Conservation (phyloP, 83 land plant genomes). For the Isoetes engelmannii region DNA sequence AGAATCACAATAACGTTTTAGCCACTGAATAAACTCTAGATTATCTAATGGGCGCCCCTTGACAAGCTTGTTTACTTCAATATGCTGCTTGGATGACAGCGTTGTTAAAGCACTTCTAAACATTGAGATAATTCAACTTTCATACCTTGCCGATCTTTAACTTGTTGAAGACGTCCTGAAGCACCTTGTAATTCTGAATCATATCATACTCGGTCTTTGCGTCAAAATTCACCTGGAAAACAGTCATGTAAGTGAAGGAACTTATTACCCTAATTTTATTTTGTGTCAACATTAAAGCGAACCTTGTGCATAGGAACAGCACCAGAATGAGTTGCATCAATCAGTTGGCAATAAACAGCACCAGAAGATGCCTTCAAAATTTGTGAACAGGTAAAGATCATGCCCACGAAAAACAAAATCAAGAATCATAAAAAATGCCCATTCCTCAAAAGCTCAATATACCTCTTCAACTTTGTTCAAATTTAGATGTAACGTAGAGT, state of each 20-base stretch:
- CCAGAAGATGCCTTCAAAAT: conserved; percentile 30
- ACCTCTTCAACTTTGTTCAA: conserved; percentile 16
- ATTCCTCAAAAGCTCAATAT: too few species aligned
- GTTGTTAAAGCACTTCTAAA: too few species aligned
- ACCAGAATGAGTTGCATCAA: conserved; percentile 39
- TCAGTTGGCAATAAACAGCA: conserved; percentile 37
- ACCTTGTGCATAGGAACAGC: conserved; percentile 42
- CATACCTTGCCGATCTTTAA: conserved; percentile 32
- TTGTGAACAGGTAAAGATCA: neutral
- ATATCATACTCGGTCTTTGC: conserved; percentile 39
- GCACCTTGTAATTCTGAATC: conserved; percentile 41
- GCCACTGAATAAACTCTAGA: conserved; percentile 83
- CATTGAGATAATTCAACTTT: neutral
- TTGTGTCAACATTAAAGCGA: neutral
- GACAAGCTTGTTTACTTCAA: conserved; percentile 75
- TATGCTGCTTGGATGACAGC: conserved; percentile 33
- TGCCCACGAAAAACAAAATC: too few species aligned
- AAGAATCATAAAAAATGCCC: too few species aligned
- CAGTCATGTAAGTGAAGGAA: neutral
- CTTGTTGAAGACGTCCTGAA: conserved; percentile 38
- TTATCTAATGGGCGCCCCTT: conserved; percentile 81
- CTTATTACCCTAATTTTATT: neutral
- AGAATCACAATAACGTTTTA: conserved; percentile 78
- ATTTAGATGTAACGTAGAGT: conserved; percentile 8
- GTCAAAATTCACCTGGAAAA: conserved; percentile 30